A percentile compares a stretch with the other conserved stretches of the same genome.
phyloP scores from a whole-genome alignment of 164 flowering plant genomes.

The Liriodendron chinense region DNA sequence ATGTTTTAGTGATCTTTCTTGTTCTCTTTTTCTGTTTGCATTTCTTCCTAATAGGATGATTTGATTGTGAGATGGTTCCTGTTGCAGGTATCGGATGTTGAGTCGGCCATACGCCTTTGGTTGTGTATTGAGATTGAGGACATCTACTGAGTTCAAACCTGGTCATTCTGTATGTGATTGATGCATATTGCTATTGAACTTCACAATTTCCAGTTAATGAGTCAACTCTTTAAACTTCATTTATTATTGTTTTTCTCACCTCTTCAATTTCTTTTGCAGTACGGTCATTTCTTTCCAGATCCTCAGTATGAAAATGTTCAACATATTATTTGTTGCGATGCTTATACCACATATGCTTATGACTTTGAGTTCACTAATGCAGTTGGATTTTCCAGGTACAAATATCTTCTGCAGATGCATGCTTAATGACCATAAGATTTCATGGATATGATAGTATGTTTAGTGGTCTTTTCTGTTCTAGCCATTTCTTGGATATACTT shows the following conservation, averaged over 20 bases:
- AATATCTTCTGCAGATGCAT: not conserved
- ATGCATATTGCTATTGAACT: not conserved
- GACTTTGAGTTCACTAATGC: constrained; percentile 82
- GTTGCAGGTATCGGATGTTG: constrained; percentile 90
- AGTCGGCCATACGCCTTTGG: constrained; percentile 96
- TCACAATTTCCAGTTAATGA: not conserved
- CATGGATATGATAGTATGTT: not conserved
- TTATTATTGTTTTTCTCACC: not conserved
- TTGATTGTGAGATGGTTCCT: constrained; percentile 11
- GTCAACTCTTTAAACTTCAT: not conserved
- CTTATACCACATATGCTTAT: constrained; percentile 94
- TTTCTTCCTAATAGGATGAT: not conserved
- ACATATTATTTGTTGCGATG: constrained; percentile 95
- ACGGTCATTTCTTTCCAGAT: constrained; percentile 97
- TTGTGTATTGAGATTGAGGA: constrained; percentile 83
- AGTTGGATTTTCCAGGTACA: constrained; percentile 81
- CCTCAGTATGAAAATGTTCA: constrained; percentile 99
- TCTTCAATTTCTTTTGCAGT: constrained; percentile 46
- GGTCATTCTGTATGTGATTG: constrained; percentile 66
- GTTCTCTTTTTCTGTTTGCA: not conserved
- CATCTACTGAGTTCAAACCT: constrained; percentile 83
- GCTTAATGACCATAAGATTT: not conserved
- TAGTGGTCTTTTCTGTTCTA: not conserved
- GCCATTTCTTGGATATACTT: not conserved
- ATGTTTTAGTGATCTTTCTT: no score